Percentiles rank a stretch among this genome's conserved stretches.
These are phyloP conservation scores for Gypsophila paniculata DNA, from an alignment of 179 eudicot genomes.

Conservation along the genomic window DNA sequence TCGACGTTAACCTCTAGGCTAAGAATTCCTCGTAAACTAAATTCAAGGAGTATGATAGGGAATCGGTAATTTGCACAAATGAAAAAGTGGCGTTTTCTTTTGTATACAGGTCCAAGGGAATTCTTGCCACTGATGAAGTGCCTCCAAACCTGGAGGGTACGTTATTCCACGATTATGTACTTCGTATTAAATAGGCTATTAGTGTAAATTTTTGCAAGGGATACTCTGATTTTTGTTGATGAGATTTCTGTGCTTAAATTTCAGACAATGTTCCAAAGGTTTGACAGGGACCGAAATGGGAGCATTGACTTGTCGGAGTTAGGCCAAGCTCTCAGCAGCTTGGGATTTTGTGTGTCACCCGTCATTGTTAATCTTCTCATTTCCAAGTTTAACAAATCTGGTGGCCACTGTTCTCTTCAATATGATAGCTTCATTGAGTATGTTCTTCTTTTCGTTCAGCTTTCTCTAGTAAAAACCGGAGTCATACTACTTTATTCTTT, in stretches of 20 bases:
- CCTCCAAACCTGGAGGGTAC: conserved; percentile 86
- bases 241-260: neutral
- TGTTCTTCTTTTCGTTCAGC: conserved; percentile 8
- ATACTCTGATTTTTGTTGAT: neutral
- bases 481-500: no score
- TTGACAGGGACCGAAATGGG: conserved; percentile 78
- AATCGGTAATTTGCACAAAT: no score
- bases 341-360: conserved; percentile 66
- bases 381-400: conserved; percentile 65
- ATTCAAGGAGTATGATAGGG: no score
- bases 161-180: conserved; percentile 5
- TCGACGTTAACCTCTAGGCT: no score
- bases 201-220: no score
- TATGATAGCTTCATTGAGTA: conserved; percentile 92
- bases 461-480: no score
- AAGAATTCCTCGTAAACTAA: no score
- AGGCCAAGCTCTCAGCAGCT: conserved; percentile 56
- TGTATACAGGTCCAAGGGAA: conserved; percentile 70
- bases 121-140: conserved; percentile 63
- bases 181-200: no score
- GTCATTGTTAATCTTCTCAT: conserved; percentile 57
- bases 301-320: conserved; percentile 59
- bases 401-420: conserved; percentile 48
- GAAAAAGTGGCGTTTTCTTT: no score
- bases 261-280: conserved; percentile 66